Conservation (phyloP, 192 early-diverging fungal species). For the Podila clonocystis region DNA sequence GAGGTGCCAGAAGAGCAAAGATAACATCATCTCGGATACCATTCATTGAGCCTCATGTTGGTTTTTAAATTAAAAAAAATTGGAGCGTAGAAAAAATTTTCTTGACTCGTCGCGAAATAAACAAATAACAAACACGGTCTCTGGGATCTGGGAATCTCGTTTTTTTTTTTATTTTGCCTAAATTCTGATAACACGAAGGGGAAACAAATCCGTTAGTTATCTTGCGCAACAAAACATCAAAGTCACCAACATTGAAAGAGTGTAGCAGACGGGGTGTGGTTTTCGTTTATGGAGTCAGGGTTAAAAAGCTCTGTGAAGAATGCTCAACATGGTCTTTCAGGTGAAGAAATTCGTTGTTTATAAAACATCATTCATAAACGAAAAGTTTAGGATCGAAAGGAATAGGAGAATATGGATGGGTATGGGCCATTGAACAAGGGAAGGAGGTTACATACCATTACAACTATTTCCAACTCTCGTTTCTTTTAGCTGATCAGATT, state of each 20-base stretch:
- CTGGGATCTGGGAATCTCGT: neutral
- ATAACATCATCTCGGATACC: slow-evolving; percentile 46
- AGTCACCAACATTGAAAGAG: neutral
- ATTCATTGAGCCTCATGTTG: neutral
- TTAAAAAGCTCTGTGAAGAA: slow-evolving; percentile 57
- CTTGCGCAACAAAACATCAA: neutral
- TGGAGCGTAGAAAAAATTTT: neutral
- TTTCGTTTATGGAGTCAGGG: slow-evolving; percentile 30
- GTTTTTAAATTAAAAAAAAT: neutral
- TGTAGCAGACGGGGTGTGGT: neutral
- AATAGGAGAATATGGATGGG: neutral
- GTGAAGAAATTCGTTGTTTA: slow-evolving; percentile 56
- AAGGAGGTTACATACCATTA: neutral
- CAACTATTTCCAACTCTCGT: neutral
- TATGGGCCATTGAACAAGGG: too few relatives aligned
- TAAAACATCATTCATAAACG: slow-evolving; percentile 48
- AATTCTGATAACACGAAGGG: slow-evolving; percentile 1
- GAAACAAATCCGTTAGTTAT: slow-evolving; percentile 2
- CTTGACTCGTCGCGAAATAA: neutral
- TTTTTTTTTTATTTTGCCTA: slow-evolving; percentile 13
- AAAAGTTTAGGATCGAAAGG: neutral
- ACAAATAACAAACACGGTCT: neutral
- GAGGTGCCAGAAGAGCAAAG: slow-evolving; percentile 50
- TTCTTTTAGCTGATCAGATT: too few relatives aligned
- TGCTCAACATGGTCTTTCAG: slow-evolving; percentile 55